Base-by-base conservation (phyloP, 2,329 filamentous ascomycete species). In the Thelonectria blattea region DNA sequence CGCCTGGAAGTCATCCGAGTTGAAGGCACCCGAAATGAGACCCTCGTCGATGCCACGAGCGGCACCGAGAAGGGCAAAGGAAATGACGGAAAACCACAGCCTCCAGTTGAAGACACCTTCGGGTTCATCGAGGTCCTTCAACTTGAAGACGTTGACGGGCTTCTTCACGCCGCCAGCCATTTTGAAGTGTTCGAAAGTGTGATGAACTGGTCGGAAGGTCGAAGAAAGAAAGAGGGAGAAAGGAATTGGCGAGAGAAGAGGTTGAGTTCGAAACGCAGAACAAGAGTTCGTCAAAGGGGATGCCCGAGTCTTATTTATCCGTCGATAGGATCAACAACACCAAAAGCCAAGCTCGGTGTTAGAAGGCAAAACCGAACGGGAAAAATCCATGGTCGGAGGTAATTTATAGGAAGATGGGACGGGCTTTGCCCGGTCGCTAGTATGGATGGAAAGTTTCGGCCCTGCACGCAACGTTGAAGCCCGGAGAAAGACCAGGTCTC, bases 1-100 rank as follows among this genome's bases (percentile, higher is more conserved):
- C 1, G 73, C 65, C 66, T 88, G 82, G 73, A 91, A 91, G 52
- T 88, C 80, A 64, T 82, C 79, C n/a, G 86, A 87, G 71, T 86
- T 85, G 74, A 91, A 88, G 14, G 89, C 88, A 1, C 89, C 90
- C 9, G 84, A 86, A 64, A 93, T 93, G 60, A 94, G 81, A 61
- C 91, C 91, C 75, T 94, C 91, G 64, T 94, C 91, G n/a, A 93
- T 80, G 68, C 91, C 91, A 60, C 91, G 85, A 42, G 90, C 90
- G 3, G 91, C 90, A 56, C 91, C 91, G 76, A 93, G 86, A 37
- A 94, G 83, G 49, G 88, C 88, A 64, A 92, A 92, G 5, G 86
- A 88, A 63, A 91, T 72, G 56, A 93, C 89, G 43, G 90, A 88
- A 74, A 91, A 91, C 88, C 89, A 92, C 62, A 93, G 81, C 46